Evolutionary conservation across 2,329 filamentous ascomycete species (phyloP), one percentile per base, ranked within the genome.

Genomic region (Botrytis cinerea): DNA sequence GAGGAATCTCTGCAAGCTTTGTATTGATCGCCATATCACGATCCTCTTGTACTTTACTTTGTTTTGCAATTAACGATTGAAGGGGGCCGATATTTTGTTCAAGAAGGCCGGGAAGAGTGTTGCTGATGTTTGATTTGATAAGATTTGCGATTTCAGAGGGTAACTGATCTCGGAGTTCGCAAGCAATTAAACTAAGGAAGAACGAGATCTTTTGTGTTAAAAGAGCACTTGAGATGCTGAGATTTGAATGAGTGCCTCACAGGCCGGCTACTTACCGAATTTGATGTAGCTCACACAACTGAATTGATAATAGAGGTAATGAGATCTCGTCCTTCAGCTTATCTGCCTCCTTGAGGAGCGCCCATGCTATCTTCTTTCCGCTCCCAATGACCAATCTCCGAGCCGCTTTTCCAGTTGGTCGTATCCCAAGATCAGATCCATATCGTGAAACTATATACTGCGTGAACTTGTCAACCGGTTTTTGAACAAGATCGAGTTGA

Each of bases 351-450:
- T 59, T 59, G 54, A 59, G 54, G n/a, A 59, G 54, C 54, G 54
- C 54, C 54, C 54, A 59, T 59, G 54, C n/a, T 59, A 59, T 59
- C 28, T 59, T 59, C 28, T 59, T 59, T 32, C 54, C 54, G n/a
- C n/a, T 59, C n/a, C 54, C n/a, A 32, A 32, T 59, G 16, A 59
- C 32, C 54, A n/a, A 59, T 59, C n/a, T 59, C 20, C 32, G 32
- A 60, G 22, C 18, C 4, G 57, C 28, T 22, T 16, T 38, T 8
- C 28, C 57, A 60, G 16, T 60, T 60, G 57, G 57, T 25, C 35
- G 57, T 4, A 25, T 32, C 18, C 57, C 57, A 38, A 60, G 57
- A 38, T 60, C 57, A 60, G 57, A 60, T 60, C 57, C 57, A 12
- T 60, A 35, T 35, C 57, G 28, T 22, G 57, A 60, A 32, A 60